Conservation (phyloP, 306 rosid genomes). For the Ziziphus jujuba region DNA sequence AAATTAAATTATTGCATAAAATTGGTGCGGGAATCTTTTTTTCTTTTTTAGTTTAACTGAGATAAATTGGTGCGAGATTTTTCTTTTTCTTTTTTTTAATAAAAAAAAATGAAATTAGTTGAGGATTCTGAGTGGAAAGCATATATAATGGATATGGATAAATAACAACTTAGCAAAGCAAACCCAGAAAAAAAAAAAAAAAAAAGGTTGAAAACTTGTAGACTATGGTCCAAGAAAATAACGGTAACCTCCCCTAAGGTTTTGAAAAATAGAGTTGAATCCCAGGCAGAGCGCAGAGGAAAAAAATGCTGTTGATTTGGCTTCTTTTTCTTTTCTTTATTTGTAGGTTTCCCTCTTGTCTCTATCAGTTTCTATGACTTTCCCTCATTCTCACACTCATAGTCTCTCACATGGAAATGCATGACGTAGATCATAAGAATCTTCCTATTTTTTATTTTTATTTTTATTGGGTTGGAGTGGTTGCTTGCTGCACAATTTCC, state of each 20-base stretch:
- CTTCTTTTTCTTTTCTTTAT: too few species aligned
- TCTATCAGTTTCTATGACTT: too few species aligned
- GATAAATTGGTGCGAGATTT: too few species aligned
- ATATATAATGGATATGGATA: constrained; percentile 7
- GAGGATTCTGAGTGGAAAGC: constrained; percentile 1
- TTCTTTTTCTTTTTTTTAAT: too few species aligned
- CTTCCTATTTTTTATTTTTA: background rate
- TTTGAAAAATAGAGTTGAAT: background rate
- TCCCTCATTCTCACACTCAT: background rate
- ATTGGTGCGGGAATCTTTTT: too few species aligned
- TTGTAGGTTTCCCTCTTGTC: background rate
- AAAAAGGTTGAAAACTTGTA: background rate
- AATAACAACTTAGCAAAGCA: background rate
- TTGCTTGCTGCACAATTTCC: too few species aligned
- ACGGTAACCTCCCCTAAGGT: constrained; percentile 20
- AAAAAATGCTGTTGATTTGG: background rate
- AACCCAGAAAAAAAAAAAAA: background rate
- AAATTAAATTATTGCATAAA: too few species aligned
- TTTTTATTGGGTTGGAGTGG: too few species aligned
- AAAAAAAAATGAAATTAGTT: too few species aligned
- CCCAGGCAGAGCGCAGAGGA: background rate
- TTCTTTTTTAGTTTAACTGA: too few species aligned
- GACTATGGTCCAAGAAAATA: constrained; percentile 26
- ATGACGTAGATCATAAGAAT: background rate
- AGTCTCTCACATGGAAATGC: background rate